phyloP scores from a whole-genome alignment of 306 rosid species.

The Begonia peltatifolia region DNA sequence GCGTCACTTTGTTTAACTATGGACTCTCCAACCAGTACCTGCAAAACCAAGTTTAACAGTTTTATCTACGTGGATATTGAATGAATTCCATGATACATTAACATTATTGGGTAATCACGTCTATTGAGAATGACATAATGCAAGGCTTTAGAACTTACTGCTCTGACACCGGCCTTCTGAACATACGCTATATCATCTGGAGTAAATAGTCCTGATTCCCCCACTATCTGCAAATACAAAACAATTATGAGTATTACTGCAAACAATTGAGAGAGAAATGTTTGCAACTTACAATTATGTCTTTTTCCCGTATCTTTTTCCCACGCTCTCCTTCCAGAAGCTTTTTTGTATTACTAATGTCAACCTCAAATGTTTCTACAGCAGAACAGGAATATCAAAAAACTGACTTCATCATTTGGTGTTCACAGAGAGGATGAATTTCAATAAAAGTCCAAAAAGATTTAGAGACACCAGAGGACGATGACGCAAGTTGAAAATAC shows the following conservation, averaged over 20 bases:
- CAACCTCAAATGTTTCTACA: constrained; percentile 83
- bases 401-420: too few relatives aligned
- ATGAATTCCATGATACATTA: background rate
- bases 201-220: constrained; percentile 85
- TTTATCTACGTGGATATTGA: background rate
- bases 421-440: background rate
- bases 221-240: constrained; percentile 51
- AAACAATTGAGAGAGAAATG: background rate
- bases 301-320: constrained; percentile 42
- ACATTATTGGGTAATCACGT: background rate
- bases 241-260: background rate
- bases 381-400: background rate
- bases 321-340: constrained; percentile 94
- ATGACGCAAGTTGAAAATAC: constrained; percentile 14
- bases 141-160: constrained; percentile 29
- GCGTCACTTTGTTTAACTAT: constrained; percentile 78
- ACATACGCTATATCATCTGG: constrained; percentile 75
- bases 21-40: constrained; percentile 94
- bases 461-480: too few relatives aligned
- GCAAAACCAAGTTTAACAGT: constrained; percentile 2
- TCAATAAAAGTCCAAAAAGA: background rate
- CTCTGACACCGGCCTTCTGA: constrained; percentile 88
- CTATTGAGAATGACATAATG: constrained; percentile 1
- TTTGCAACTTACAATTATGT: constrained; percentile 35
- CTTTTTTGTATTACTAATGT: constrained; percentile 65